Evolutionary conservation across 2,329 filamentous ascomycete species (phyloP), one percentile per base, ranked within the genome.

Genomic region (Fusarium drepaniforme): DNA sequence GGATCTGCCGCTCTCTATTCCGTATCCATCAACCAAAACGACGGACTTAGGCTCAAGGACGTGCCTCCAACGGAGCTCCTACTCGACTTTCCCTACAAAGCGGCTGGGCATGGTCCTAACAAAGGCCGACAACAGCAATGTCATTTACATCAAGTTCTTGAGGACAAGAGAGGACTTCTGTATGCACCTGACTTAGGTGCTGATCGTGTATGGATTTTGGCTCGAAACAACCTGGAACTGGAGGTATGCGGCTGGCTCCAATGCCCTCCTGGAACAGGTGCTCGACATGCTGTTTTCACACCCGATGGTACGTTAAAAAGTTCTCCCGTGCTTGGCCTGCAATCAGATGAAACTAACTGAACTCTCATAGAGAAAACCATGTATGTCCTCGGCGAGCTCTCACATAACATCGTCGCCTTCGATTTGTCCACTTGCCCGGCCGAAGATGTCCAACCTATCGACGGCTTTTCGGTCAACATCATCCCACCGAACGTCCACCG

Each of bases 371-470:
- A 64, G 35, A 57, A 42, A 40, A 23, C 44, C 4, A 56, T 64
- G 35, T 57, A 64, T 64, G 62, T 64, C 62, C 40, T 64, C 18
- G 62, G 62, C 5, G 62, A 64, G 25, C 62, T 64, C 23, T 64
- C 62, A 23, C 62, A 64, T 23, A 44, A 30, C 16, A 16, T 64
- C 18, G 18, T 57, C 13, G 37, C 44, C 15, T 64, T 64, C 16
- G 62, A 64, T 15, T 35, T 64, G 46, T 64, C 62, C 3, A 15
- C 37, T 16, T 23, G 33, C 16, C 49, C 49, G 4, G 62, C 21
- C 49, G 18, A 33, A 3, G 35, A 64, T 5, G 44, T 64, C 28
- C 46, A 64, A 15, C 62, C 33, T 25, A 42, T 64, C 35, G 28
- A 42, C 35, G 62, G 44, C 5, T 56, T 57, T 44, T 23, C 25